Base-by-base conservation (phyloP, 2,329 filamentous ascomycete genomes). In the Penicillium sp. region DNA sequence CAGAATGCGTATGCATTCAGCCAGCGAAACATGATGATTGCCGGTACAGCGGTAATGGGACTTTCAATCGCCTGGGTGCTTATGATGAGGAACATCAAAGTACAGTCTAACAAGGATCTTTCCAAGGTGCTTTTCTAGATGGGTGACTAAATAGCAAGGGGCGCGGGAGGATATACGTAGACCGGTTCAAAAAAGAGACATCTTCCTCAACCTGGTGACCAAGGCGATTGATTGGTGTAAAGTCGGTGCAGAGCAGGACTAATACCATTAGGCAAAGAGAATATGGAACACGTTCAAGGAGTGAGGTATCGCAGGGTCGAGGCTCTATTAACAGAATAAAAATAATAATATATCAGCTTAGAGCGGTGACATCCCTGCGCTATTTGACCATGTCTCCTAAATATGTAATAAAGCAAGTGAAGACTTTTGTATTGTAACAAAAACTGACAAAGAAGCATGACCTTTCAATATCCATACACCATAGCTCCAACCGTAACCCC, bases 1-100 rank as follows among this genome's bases (percentile, higher is more conserved):
- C 61, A 69, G 31, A 35, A 61, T 29, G 71, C 72, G 3, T 74
- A 67, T 57, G 69, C 87, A 81, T 82, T 81, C 77, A 2, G 76
- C 78, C 59, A 79, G 67, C 68, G 72, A 7, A 71, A 75, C 48
- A 81, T 82, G 79, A 69, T 81, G 46, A 78, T 82, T 50, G 76
- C 79, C 0, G 80, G 78, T 46, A 67, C 72, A 29, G 75, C 64
- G 26, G 70, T 77, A 7, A 72, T 78, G 65, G 63, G 68, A 6
- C 60, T 80, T 34, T 70, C 70, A 1, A 67, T 81, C 34, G 57
- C 74, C 1, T 78, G 72, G 61, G 64, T 75, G 2, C 66, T 79
- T 24, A 68, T 79, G 65, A 76, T 82, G 56, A 76, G 66, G 63
- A 78, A 83, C 61, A 74, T 81, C 57, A 78, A 62, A 79, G 56